Evolutionary conservation across 2,329 filamentous ascomycete genomes (phyloP), one percentile per base, ranked within the genome.

Genomic region (Samsoniella hepiali): DNA sequence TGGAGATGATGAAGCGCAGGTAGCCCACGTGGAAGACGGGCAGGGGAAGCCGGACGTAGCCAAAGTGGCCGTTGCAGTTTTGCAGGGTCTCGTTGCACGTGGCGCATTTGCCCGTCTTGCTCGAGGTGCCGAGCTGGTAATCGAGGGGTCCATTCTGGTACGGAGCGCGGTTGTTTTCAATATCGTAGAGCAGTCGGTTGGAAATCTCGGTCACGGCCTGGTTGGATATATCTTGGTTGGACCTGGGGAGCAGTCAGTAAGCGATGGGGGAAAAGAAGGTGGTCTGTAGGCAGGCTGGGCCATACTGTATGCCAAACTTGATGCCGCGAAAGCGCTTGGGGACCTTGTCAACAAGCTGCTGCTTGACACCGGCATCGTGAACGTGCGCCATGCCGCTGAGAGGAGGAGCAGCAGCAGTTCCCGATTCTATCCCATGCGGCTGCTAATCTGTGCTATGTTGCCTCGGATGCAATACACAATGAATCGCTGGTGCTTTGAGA

Each of bases 1-100:
- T 93, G 51, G 88, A 89, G 73, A 96, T 94, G 67, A 95, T 92
- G 74, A 96, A 93, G 74, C 93, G 95, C 70, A 99, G 85, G 74
- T 97, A 99, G 44, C 95, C 95, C 68, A 98, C 93, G 73, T 99
- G 95, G 72, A 98, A 98, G 50, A 90, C 92, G 4, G 95, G 95
- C 58, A 99, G 81, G 1, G 94, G 91, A 15, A 99, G 85, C 71
- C 91, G 88, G 70, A 99, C 90, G 76, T 97, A 90, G 54, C 95
- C 95, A 72, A 98, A 99, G 76, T 99, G 95, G 13, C 95, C 95
- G 69, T 92, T 95, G 76, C 95, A 99, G 68, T 89, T 87, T 70
- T 92, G 86, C 36, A 98, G 81, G 17, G 87, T 84, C 72, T 93
- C 87, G 55, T 91, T 87, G 74, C 95, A 99, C 15, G 95, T 98